These are phyloP conservation scores for Psilocybe cubensis DNA, from an alignment of 768 basidiomycete genomes.

Conservation along the genomic window DNA sequence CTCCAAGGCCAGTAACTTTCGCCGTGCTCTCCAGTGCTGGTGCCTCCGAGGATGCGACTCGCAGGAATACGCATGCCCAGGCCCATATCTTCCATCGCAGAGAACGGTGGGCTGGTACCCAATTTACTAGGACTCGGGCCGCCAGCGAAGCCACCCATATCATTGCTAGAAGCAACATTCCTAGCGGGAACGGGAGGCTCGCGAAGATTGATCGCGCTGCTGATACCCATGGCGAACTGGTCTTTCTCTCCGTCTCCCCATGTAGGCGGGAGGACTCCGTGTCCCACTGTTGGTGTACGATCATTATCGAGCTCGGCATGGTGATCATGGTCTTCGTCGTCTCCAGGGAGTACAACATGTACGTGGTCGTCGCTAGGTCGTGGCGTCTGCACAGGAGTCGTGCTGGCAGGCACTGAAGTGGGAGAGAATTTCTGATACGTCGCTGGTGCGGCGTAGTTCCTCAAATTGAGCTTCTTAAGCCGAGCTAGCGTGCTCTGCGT, in stretches of 20 bases:
- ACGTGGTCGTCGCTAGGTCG: not conserved
- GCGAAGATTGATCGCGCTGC: not conserved
- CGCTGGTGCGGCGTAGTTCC: conserved; percentile 55
- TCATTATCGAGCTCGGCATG: not conserved
- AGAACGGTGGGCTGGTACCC: conserved; percentile 36
- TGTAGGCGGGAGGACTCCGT: not conserved
- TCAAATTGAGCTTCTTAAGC: conserved; percentile 44
- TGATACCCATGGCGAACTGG: too few species aligned
- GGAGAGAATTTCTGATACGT: conserved; percentile 1
- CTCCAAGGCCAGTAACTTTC: conserved; percentile 26
- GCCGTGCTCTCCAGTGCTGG: not conserved
- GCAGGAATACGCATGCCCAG: not conserved
- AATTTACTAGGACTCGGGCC: conserved; percentile 19
- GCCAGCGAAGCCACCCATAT: not conserved
- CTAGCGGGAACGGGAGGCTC: not conserved
- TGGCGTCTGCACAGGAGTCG: conserved; percentile 21
- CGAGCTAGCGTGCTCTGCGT: conserved; percentile 37
- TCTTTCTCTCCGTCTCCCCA: not conserved
- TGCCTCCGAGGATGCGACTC: not conserved
- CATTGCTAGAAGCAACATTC: not conserved
- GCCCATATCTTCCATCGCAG: conserved; percentile 22
- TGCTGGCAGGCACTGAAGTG: conserved; percentile 11
- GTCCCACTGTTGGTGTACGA: not conserved
- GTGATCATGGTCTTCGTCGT: not conserved
- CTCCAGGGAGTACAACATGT: not conserved